Conservation (phyloP, 1,139 yeast genomes). For the Blastobotrys capitulatus region DNA sequence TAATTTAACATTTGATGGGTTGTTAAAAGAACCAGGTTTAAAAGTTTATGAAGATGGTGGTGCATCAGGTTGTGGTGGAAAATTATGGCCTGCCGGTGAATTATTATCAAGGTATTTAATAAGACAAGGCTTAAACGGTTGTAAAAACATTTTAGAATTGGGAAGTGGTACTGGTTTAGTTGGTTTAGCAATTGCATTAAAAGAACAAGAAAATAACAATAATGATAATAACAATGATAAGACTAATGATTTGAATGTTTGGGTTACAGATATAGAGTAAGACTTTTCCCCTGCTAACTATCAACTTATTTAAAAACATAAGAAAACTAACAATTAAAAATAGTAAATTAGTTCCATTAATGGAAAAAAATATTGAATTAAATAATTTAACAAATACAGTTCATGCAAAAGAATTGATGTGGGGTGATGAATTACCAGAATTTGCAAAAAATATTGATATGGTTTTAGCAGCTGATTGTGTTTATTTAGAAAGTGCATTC, state of each 20-base stretch:
- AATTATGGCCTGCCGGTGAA: conserved; percentile 56
- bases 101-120: conserved; percentile 43
- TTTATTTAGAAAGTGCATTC: conserved; percentile 48
- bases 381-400: conserved; percentile 37
- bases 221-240: background rate
- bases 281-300: no score
- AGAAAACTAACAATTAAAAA: background rate
- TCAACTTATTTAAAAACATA: background rate
- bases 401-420: conserved; percentile 40
- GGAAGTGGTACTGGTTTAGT: conserved; percentile 56
- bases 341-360: conserved; percentile 40
- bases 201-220: conserved; percentile 20
- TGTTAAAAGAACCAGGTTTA: conserved; percentile 36
- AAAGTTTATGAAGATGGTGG: conserved; percentile 51
- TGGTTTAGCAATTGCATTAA: conserved; percentile 38
- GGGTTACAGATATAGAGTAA: conserved; percentile 40
- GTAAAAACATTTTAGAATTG: conserved; percentile 41
- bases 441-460: conserved; percentile 39
- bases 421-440: conserved; percentile 44
- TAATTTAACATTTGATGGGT: conserved; percentile 40
- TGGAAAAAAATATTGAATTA: conserved; percentile 41
- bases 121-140: conserved; percentile 25
- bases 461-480: conserved; percentile 53
- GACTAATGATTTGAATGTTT: conserved; percentile 33
- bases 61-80: conserved; percentile 55